A percentile compares a stretch with the other conserved stretches of the same genome.
Conservation (phyloP, 768 basidiomycete genomes). For the Mycena indigotica region DNA sequence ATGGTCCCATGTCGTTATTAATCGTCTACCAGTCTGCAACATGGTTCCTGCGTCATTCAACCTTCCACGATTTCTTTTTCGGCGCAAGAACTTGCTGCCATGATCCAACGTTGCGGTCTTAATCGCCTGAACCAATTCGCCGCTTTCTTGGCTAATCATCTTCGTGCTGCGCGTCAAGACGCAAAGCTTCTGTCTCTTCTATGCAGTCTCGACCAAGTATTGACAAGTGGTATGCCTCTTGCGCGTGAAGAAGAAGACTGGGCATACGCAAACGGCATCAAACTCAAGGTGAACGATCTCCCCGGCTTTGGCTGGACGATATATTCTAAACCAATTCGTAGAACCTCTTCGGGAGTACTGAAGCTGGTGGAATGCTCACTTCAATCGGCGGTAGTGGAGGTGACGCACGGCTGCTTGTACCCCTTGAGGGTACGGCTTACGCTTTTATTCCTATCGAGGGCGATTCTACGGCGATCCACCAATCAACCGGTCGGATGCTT, state of each 20-base stretch:
- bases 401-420: constrained; percentile 41
- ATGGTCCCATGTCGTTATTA: constrained; percentile 18
- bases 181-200: constrained; percentile 50
- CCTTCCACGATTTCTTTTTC: constrained; percentile 57
- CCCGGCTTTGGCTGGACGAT: constrained; percentile 14
- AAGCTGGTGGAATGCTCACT: constrained; percentile 54
- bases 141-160: constrained; percentile 51
- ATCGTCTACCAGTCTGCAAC: constrained; percentile 50
- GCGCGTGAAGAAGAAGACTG: constrained; percentile 55
- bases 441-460: constrained; percentile 47
- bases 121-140: constrained; percentile 62
- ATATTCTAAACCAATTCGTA: constrained; percentile 26
- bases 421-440: constrained; percentile 48
- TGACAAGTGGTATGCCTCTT: constrained; percentile 56
- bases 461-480: constrained; percentile 36
- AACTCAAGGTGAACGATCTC: constrained; percentile 41
- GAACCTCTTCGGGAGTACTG: constrained; percentile 62
- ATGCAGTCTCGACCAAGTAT: constrained; percentile 47
- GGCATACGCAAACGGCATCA: constrained; percentile 47
- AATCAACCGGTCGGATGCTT: constrained; percentile 50
- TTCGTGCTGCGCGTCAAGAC: constrained; percentile 47
- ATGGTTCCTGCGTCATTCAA: constrained; percentile 60
- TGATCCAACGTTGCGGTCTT: constrained; percentile 54
- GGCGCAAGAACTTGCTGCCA: constrained; percentile 53
- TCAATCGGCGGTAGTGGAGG: constrained; percentile 43